These are phyloP conservation scores for Komagataea norvegica DNA, from an alignment of 1,139 yeast species.

Conservation along the genomic window DNA sequence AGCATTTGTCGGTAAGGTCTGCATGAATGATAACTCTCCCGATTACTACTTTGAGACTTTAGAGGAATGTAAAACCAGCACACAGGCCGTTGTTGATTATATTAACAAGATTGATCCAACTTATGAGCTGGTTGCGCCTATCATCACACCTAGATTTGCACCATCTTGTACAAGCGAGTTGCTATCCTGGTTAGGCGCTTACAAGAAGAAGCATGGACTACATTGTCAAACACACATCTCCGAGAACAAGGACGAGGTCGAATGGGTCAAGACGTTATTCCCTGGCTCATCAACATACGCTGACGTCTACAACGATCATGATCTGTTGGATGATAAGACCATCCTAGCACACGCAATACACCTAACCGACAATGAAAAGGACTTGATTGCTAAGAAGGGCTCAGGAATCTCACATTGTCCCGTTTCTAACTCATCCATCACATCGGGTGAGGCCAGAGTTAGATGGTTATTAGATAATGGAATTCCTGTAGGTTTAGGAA, in stretches of 20 bases:
- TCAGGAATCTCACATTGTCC: conserved; percentile 94
- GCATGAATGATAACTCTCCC: conserved; percentile 78
- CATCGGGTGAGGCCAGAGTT: conserved; percentile 89
- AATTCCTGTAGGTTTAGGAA: conserved; percentile 80
- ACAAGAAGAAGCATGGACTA: conserved; percentile 39
- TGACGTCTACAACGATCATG: conserved; percentile 65
- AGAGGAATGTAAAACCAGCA: conserved; percentile 56
- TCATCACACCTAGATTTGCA: conserved; percentile 91
- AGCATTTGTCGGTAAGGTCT: conserved; percentile 90
- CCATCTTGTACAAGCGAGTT: conserved; percentile 73
- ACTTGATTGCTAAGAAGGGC: conserved; percentile 45
- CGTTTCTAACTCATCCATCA: conserved; percentile 78
- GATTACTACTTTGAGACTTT: conserved; percentile 59
- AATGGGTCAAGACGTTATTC: conserved; percentile 67
- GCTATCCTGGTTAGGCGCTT: conserved; percentile 57
- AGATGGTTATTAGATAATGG: conserved; percentile 60
- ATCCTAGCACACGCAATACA: conserved; percentile 90
- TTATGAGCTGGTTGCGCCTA: conserved; percentile 53
- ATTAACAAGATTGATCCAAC: conserved; percentile 42
- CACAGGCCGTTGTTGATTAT: conserved; percentile 53
- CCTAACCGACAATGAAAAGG: conserved; percentile 58
- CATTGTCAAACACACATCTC: conserved; percentile 89
- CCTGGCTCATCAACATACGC: conserved; percentile 71
- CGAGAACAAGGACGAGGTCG: conserved; percentile 72
- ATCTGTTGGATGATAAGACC: conserved; percentile 59